Evolutionary conservation across 805 yeast genomes (phyloP), one percentile per base, ranked within the genome.

Genomic region (Tetrapisispora iriomotensis): DNA sequence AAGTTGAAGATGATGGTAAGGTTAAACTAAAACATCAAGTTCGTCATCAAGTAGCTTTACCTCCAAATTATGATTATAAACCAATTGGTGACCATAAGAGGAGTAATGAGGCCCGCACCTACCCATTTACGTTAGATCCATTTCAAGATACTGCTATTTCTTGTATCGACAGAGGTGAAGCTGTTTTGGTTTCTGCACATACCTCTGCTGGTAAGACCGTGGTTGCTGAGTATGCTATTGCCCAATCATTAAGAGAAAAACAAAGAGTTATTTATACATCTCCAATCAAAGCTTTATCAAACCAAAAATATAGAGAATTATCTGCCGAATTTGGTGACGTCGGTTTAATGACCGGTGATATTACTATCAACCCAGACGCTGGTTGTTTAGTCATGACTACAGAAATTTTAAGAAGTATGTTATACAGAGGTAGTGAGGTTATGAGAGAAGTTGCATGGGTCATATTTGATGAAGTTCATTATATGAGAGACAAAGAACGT

Each of bases 361-460:
- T 92, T 33, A 90, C 96, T 20, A 92, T 92, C 48, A 92, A 92
- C 54, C 97, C 97, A 4, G 96, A 90, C 52, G 99, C 98, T 4
- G 90, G 94, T 32, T 92, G 99, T 68, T 69, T 92, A 48, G 96
- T 92, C 37, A 92, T 92, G 99, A 92, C 99, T 17, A 92, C 99
- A 0, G 99, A 92, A 65, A 94, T 92, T 80, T 70, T 92, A 53
- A 69, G 99, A 56, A 81, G 94, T 42, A 92, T 92, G 99, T 72
- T 92, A 31, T 92, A 92, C 60, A 73, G 97, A 60, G 99, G 99
- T 46, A 85, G 96, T 12, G 98, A 92, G 60, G 80, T 94, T 34
- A 88, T 92, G 90, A 75, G 99, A 62, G 99, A 92, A 69, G 97
- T 92, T 30, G 96, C 96, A 0, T 92, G 96, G 95, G 98, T 92